A percentile compares a stretch with the other conserved stretches of the same genome.
phyloP scores from a whole-genome alignment of 345 rosid species.

The Rhodamnia argentea region DNA sequence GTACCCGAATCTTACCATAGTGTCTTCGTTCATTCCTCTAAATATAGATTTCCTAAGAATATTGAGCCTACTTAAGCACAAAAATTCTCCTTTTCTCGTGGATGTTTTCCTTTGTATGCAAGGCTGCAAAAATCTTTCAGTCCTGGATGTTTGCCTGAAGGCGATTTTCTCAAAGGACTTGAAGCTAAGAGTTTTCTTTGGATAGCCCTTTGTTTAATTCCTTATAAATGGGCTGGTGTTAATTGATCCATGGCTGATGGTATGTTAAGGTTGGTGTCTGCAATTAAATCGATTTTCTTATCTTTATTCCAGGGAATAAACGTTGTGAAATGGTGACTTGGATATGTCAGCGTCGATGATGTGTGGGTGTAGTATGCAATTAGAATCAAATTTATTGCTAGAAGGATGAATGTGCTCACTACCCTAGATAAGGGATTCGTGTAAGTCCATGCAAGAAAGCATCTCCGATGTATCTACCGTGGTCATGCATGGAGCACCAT shows the following conservation, averaged over 20 bases:
- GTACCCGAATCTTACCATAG: not conserved
- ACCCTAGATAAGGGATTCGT: not conserved
- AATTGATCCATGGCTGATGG: not conserved
- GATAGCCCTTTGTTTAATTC: not conserved
- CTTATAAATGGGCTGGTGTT: not conserved
- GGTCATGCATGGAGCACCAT: not conserved
- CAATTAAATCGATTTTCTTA: not conserved
- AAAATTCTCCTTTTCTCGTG: not conserved
- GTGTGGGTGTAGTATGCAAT: not conserved
- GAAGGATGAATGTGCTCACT: not conserved
- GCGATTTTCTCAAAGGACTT: not conserved
- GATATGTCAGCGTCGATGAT: not conserved
- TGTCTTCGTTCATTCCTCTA: not conserved
- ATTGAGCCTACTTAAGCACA: not conserved
- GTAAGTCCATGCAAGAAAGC: not conserved
- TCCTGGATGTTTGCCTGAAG: not conserved
- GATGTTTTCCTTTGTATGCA: not conserved
- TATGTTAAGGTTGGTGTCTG: not conserved
- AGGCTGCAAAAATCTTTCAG: not conserved
- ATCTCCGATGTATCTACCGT: not conserved
- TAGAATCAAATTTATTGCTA: not conserved
- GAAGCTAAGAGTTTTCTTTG: not conserved
- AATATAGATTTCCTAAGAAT: not conserved
- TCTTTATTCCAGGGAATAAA: not conserved
- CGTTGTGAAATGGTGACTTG: not conserved